Evolutionary conservation across 495 filamentous ascomycete species (phyloP).

Genomic region (Schizothecium vesticola): DNA sequence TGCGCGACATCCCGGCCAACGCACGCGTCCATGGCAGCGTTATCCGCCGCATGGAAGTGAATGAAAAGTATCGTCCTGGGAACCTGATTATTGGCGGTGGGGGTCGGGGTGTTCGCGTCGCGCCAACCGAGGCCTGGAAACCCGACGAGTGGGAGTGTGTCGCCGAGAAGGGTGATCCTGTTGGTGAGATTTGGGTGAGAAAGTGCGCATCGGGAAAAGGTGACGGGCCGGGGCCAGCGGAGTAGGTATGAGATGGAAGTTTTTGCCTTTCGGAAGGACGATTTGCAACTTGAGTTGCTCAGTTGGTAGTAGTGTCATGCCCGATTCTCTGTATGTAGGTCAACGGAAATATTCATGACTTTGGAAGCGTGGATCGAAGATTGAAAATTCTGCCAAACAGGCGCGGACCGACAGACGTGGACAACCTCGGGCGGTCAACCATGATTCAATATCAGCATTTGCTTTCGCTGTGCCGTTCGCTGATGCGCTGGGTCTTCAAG

Average conservation of each 20-base stretch:
- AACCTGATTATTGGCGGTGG: conserved; percentile 80
- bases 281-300: too few relatives aligned
- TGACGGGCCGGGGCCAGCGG: background rate
- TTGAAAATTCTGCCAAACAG: too few relatives aligned
- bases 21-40: conserved; percentile 70
- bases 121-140: conserved; percentile 51
- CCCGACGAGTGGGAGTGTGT: conserved; percentile 72
- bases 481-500: too few relatives aligned
- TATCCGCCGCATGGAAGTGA: conserved; percentile 62
- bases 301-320: too few relatives aligned
- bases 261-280: too few relatives aligned
- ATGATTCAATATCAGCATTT: too few relatives aligned
- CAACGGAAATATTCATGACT: too few relatives aligned
- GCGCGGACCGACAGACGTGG: too few relatives aligned
- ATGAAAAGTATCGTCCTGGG: conserved; percentile 66
- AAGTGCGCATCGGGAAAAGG: conserved; percentile 21
- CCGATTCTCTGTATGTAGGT: too few relatives aligned
- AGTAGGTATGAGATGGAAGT: background rate
- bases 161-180: conserved; percentile 54
- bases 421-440: too few relatives aligned
- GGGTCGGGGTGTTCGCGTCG: conserved; percentile 57
- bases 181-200: conserved; percentile 58
- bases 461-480: too few relatives aligned
- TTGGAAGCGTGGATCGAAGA: too few relatives aligned
- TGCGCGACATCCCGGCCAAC: conserved; percentile 69